Percentiles rank a stretch among this genome's conserved stretches.
These are phyloP conservation scores for Cicer bijugum DNA, from an alignment of 306 rosid species.

Conservation along the genomic window DNA sequence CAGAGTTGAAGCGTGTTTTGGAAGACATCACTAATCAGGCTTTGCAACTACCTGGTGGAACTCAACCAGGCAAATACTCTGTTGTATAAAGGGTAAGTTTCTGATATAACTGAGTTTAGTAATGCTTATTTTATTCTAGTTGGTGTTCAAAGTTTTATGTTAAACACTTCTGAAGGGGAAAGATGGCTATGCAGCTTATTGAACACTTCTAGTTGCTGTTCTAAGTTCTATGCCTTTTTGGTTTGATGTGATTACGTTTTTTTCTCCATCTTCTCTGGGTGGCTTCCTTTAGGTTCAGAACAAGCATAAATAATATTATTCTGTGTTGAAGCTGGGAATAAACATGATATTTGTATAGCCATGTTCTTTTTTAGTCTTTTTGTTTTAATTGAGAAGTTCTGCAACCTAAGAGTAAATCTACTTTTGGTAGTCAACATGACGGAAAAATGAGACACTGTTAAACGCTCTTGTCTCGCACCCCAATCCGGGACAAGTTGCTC, in stretches of 20 bases:
- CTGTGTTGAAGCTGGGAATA: conserved; percentile 28
- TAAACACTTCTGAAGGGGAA: neutral
- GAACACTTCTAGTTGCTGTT: too few species aligned
- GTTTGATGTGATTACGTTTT: conserved; percentile 14
- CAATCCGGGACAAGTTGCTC: conserved; percentile 42
- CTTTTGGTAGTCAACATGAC: conserved; percentile 45
- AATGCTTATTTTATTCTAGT: conserved; percentile 26
- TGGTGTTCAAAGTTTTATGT: conserved; percentile 15
- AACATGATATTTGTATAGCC: conserved; percentile 27
- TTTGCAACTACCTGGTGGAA: conserved; percentile 85
- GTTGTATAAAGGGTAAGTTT: conserved; percentile 71
- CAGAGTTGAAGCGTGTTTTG: conserved; percentile 81
- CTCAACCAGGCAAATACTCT: conserved; percentile 91
- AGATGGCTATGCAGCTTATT: conserved; percentile 5
- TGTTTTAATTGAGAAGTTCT: conserved; percentile 21
- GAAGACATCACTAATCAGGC: conserved; percentile 91
- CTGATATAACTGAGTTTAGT: conserved; percentile 37
- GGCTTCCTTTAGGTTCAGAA: conserved; percentile 29
- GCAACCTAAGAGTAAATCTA: conserved; percentile 39
- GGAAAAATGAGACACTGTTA: conserved; percentile 43
- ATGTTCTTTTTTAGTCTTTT: conserved; percentile 11
- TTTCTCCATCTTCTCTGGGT: conserved; percentile 25
- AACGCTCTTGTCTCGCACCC: conserved; percentile 37
- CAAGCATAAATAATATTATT: neutral
- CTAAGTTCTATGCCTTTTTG: neutral